Base-by-base conservation (phyloP, 2,329 filamentous ascomycete genomes). In the Colletotrichum sp. region DNA sequence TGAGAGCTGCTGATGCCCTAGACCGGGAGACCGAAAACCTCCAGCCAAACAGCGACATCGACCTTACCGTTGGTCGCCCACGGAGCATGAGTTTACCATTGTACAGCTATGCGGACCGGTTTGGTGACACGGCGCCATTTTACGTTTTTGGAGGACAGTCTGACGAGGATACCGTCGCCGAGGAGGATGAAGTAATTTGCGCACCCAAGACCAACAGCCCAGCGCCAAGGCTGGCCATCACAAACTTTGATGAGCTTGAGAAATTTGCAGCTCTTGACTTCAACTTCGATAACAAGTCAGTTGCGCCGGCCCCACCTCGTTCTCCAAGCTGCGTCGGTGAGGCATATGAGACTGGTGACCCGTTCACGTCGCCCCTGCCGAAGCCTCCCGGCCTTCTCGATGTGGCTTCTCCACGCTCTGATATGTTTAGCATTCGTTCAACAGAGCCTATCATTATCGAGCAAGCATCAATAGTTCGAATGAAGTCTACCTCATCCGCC, bases 191-290 rank as follows among this genome's bases (percentile, higher is more conserved):
- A 9, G 13, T 25, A 16, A 12, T 4, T 13, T 56, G 36, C 5
- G 13, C 18, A 22, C 13, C 27, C 27, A 43, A 32, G 13, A n/a
- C 18, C 3, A 13, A 22, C 25, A 18, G 22, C 16, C 22, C 52
- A 76, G 76, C 80, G 16, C 80, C 82, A 4, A 80, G 73, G 6
- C 80, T 85, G 61, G 78, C 79, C n/a, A 70, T 83, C 48, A 82
- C 80, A 6, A 62, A 87, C 80, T 79, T 89, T 88, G 80, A 87
- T 84, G 25, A 96, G 85, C 82, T 96, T 94, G 6, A 98, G 88
- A 5, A 96, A 95, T 80, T 98, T 98, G 77, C 96, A 96, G 76
- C 98, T 94, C 64, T 98, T 87, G 80, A 98, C n/a, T 75, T 75
- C 60, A 79, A 83, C 56, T 80, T 79, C 32, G 80, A 83, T 48